Evolutionary conservation across 164 flowering plant species (phyloP).

Genomic region (Stephania yunnanensis): DNA sequence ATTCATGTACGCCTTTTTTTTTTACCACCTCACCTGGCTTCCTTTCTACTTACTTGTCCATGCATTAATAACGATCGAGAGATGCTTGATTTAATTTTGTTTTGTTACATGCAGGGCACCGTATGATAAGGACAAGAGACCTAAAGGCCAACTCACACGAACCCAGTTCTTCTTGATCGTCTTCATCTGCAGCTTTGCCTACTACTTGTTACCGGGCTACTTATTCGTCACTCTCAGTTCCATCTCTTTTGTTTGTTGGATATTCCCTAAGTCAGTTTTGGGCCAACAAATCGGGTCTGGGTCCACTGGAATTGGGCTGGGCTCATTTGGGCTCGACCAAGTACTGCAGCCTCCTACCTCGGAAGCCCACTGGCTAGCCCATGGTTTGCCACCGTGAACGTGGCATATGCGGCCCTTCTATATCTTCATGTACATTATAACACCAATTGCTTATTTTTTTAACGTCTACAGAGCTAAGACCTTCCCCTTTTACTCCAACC

Average conservation of each 20-base stretch:
- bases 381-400: constrained; percentile 84
- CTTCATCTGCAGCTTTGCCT: constrained; percentile 61
- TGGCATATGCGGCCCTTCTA: constrained; percentile 55
- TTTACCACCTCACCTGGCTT: no score
- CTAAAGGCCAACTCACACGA: constrained; percentile 50
- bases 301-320: constrained; percentile 58
- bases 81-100: not conserved
- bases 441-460: constrained; percentile 59
- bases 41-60: no score
- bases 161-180: constrained; percentile 66
- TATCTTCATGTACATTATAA: constrained; percentile 54
- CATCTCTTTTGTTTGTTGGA: constrained; percentile 76
- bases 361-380: constrained; percentile 84
- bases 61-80: no score
- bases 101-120: constrained; percentile 42
- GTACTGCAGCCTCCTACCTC: constrained; percentile 57
- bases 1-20: constrained; percentile 49
- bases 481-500: constrained; percentile 57
- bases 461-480: constrained; percentile 61
- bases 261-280: constrained; percentile 41
- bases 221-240: constrained; percentile 59
- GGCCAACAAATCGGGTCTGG: constrained; percentile 82
- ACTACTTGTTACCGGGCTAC: constrained; percentile 68
- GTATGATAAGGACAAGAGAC: constrained; percentile 58
- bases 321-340: constrained; percentile 59